phyloP scores from a whole-genome alignment of 257 asterid genomes.

The Solanum peruvianum region DNA sequence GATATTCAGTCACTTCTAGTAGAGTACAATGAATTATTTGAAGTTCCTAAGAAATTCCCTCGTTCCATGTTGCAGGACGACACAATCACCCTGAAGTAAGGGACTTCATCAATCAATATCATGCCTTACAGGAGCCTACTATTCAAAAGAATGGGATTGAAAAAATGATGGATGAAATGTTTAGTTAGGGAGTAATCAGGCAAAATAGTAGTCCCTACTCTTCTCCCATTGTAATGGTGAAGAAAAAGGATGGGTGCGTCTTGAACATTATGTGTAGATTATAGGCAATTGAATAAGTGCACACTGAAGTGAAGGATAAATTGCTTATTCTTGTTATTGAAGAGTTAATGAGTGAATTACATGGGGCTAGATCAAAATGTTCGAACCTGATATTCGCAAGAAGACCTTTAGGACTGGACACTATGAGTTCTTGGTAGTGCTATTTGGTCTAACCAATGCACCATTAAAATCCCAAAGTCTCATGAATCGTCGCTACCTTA shows the following conservation, averaged over 20 bases:
- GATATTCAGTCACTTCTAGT: not conserved
- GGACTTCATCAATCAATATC: not conserved
- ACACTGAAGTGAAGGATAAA: too few relatives aligned
- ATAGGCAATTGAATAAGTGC: not conserved
- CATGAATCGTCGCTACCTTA: not conserved
- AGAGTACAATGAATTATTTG: not conserved
- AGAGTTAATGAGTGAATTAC: not conserved
- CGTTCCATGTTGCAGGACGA: not conserved
- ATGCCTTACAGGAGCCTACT: not conserved
- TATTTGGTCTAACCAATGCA: not conserved
- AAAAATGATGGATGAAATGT: too few relatives aligned
- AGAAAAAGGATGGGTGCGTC: not conserved
- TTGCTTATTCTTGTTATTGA: not conserved
- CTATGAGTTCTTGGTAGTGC: not conserved
- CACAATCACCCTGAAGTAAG: not conserved
- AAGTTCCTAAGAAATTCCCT: not conserved
- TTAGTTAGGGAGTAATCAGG: not conserved
- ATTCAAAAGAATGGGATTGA: not conserved
- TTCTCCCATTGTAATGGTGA: not conserved
- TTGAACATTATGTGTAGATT: not conserved
- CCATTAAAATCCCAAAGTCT: not conserved
- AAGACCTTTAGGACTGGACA: not conserved
- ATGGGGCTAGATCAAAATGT: not conserved
- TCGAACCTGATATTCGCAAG: not conserved
- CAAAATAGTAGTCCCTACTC: not conserved